These are phyloP conservation scores for Chaetomium sp. DNA, from an alignment of 2,329 filamentous ascomycete genomes.

Conservation along the genomic window DNA sequence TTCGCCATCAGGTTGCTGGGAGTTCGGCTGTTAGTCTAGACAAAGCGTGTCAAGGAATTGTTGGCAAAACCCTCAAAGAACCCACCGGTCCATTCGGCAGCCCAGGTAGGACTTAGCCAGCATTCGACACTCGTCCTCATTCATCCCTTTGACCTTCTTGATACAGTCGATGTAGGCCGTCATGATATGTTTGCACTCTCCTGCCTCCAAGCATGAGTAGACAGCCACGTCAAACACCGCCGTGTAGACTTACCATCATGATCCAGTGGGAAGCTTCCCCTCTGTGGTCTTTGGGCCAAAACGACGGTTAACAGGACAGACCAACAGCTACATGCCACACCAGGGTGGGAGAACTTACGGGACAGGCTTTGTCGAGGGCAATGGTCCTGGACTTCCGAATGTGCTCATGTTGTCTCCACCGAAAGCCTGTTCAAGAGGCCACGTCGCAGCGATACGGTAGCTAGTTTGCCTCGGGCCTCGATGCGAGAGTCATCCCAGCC, in stretches of 20 bases:
- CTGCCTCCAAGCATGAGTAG: conserved; percentile 36
- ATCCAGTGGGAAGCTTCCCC: conserved; percentile 93
- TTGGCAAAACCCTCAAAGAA: conserved; percentile 10
- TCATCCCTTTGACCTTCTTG: conserved; percentile 74
- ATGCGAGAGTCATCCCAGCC: too few species aligned
- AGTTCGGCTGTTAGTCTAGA: conserved; percentile 1
- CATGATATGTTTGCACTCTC: conserved; percentile 91
- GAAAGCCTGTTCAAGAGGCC: not conserved
- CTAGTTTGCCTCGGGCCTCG: too few species aligned
- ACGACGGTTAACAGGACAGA: not conserved
- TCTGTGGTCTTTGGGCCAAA: conserved; percentile 59
- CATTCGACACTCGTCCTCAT: conserved; percentile 76
- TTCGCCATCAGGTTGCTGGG: conserved; percentile 86
- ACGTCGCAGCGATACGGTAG: too few species aligned
- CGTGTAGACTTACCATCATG: conserved; percentile 60
- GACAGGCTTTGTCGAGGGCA: conserved; percentile 28
- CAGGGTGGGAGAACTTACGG: conserved; percentile 27
- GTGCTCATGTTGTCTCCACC: conserved; percentile 24
- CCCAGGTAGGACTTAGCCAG: conserved; percentile 82
- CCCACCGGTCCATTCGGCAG: conserved; percentile 92
- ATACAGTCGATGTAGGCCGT: conserved; percentile 79
- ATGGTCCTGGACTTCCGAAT: conserved; percentile 27
- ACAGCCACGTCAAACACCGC: not conserved
- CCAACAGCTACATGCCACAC: not conserved
- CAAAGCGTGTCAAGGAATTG: not conserved